Conservation (phyloP, 192 early-diverging fungal species). For the Dispira parvispora region DNA sequence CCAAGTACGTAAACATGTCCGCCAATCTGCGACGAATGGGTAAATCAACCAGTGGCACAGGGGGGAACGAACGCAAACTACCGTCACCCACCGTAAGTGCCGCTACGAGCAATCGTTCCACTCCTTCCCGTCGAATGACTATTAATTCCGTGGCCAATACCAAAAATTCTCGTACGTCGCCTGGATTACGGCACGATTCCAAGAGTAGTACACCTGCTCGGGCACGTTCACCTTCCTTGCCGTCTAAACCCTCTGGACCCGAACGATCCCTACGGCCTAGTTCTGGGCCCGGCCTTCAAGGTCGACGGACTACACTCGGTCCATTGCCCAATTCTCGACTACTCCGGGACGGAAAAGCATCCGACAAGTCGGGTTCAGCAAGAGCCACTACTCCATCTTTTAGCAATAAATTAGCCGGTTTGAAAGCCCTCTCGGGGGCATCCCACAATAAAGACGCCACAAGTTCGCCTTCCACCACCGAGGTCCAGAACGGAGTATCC, state of each 20-base stretch:
- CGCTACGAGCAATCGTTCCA: too few relatives aligned
- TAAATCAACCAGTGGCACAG: too few relatives aligned
- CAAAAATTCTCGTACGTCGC: too few relatives aligned
- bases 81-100: too few relatives aligned
- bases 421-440: background rate
- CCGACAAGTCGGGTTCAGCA: background rate
- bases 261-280: too few relatives aligned
- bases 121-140: background rate
- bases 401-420: too few relatives aligned
- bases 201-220: too few relatives aligned
- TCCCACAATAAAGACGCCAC: conserved; percentile 8
- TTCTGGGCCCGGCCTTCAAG: too few relatives aligned
- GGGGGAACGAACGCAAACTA: too few relatives aligned
- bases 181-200: too few relatives aligned
- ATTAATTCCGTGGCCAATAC: background rate
- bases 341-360: background rate
- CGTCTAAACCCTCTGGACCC: too few relatives aligned
- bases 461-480: background rate
- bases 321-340: background rate
- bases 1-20: background rate
- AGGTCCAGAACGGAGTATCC: conserved; percentile 5
- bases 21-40: background rate
- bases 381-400: conserved; percentile 1
- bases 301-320: too few relatives aligned
- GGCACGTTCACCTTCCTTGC: conserved; percentile 1